A percentile compares a stretch with the other conserved stretches of the same genome.
Conservation (phyloP, 176 grass and related monocot genomes). For the Carex pumila region DNA sequence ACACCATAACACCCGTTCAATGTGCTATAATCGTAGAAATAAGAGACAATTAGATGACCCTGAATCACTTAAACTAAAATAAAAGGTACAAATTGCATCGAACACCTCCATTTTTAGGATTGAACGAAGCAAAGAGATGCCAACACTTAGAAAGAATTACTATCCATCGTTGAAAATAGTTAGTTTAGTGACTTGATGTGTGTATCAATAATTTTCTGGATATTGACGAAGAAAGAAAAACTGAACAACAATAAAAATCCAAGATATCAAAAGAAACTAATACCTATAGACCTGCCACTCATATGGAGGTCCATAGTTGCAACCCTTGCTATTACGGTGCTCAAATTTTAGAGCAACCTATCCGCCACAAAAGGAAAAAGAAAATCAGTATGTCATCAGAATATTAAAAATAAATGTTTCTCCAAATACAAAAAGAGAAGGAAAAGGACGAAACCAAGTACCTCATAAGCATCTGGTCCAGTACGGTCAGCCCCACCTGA, state of each 20-base stretch:
- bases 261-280: slow-evolving; percentile 21
- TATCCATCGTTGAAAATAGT: not conserved
- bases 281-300: slow-evolving; percentile 99
- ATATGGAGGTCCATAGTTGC: slow-evolving; percentile 95
- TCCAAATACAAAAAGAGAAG: not conserved
- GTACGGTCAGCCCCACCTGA: slow-evolving; percentile 68
- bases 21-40: slow-evolving; percentile 43
- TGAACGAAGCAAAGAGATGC: not conserved
- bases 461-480: slow-evolving; percentile 76
- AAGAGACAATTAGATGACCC: not conserved
- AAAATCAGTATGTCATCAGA: not conserved
- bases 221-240: not conserved
- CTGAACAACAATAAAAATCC: not conserved
- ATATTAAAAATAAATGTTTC: slow-evolving; percentile 11
- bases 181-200: not conserved
- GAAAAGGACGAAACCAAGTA: not conserved
- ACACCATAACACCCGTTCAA: slow-evolving; percentile 91
- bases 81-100: not conserved
- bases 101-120: not conserved
- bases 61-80: not conserved
- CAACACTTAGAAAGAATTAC: not conserved
- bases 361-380: not conserved
- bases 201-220: not conserved
- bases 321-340: slow-evolving; percentile 95
- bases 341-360: slow-evolving; percentile 99